These are phyloP conservation scores for Acanthamoeba rhysodes DNA, from an alignment of 208 protist genomes.

Conservation along the genomic window DNA sequence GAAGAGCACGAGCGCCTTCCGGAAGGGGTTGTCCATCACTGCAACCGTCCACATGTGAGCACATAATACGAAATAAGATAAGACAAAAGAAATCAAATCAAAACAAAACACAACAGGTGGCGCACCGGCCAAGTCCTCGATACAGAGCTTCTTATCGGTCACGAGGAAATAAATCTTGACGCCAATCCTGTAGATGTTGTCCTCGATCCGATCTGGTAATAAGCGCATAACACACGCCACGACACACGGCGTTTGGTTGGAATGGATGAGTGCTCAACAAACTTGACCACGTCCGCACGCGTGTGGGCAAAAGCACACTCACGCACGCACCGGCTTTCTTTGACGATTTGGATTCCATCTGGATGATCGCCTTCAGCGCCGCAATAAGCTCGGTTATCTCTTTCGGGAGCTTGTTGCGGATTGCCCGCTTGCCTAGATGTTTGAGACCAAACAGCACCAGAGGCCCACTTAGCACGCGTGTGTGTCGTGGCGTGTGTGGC, in stretches of 20 bases:
- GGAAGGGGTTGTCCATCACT: constrained; percentile 20
- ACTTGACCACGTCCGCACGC: too few relatives aligned
- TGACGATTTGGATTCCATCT: neutral
- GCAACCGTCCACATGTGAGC: neutral
- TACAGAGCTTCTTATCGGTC: neutral
- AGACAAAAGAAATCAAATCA: too few relatives aligned
- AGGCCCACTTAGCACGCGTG: too few relatives aligned
- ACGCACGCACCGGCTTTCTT: constrained; percentile 17
- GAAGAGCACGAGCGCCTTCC: neutral
- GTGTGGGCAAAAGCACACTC: neutral
- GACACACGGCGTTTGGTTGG: neutral
- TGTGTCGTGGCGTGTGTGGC: neutral
- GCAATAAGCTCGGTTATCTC: constrained; percentile 13
- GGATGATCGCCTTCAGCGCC: constrained; percentile 12
- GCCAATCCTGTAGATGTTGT: constrained; percentile 30
- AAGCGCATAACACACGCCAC: neutral
- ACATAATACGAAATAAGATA: too few relatives aligned
- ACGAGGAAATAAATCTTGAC: constrained; percentile 26
- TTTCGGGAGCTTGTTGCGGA: neutral
- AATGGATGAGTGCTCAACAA: too few relatives aligned
- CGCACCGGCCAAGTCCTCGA: neutral
- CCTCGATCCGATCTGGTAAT: neutral
- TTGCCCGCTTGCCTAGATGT: neutral
- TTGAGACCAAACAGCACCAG: neutral
- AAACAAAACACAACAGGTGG: too few relatives aligned